Evolutionary conservation across 257 asterid genomes (phyloP).

Genomic region (Capsicum chinense): DNA sequence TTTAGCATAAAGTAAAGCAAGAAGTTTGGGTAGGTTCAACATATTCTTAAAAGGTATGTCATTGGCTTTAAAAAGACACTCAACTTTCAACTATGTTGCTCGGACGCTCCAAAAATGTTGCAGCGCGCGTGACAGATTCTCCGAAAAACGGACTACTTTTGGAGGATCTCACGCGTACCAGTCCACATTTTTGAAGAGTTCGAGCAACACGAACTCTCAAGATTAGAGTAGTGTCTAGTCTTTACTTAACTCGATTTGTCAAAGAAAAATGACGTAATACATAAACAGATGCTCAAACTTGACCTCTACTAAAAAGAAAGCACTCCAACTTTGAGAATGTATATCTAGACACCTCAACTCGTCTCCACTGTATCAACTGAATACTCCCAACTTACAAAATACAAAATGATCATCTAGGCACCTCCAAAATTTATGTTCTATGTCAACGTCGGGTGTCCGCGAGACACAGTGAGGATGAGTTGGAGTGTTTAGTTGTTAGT

Average conservation of each 20-base stretch:
- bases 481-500: too few relatives aligned
- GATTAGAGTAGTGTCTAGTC: neutral
- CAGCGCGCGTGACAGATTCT: neutral
- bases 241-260: neutral
- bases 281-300: too few relatives aligned
- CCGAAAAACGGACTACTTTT: neutral
- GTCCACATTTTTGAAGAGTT: neutral
- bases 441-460: too few relatives aligned
- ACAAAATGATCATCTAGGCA: too few relatives aligned
- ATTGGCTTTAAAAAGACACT: neutral
- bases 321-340: too few relatives aligned
- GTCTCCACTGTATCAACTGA: too few relatives aligned
- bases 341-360: too few relatives aligned
- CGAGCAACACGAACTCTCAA: neutral
- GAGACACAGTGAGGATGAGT: too few relatives aligned
- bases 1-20: neutral
- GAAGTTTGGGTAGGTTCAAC: neutral
- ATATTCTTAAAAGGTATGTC: neutral
- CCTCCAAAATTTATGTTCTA: too few relatives aligned
- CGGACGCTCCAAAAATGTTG: neutral
- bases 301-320: too few relatives aligned
- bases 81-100: neutral
- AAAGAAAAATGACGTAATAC: neutral
- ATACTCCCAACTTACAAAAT: too few relatives aligned
- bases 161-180: neutral